A percentile compares a stretch with the other conserved stretches of the same genome.
Evolutionary conservation across 495 filamentous ascomycete species (phyloP).

Genomic region (Daldinia concentrica): DNA sequence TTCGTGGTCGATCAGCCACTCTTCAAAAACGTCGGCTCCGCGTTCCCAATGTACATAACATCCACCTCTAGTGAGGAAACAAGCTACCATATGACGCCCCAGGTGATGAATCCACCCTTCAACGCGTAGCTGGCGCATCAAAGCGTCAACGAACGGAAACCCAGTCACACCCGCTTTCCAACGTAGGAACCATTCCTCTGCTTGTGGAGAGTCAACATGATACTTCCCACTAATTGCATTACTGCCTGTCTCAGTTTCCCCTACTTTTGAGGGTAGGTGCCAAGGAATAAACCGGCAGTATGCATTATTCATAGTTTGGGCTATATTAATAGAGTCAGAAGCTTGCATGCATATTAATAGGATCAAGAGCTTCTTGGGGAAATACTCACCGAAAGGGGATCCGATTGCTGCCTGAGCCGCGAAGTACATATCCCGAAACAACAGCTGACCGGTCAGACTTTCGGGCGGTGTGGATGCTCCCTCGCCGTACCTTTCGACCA

Average conservation of each 20-base stretch:
- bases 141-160: slow-evolving; percentile 77
- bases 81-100: slow-evolving; percentile 75
- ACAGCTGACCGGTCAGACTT: slow-evolving; percentile 71
- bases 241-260: slow-evolving; percentile 45
- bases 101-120: slow-evolving; percentile 83
- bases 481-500: slow-evolving; percentile 60
- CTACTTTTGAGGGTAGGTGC: slow-evolving; percentile 69
- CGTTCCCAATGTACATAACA: slow-evolving; percentile 79
- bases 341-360: neutral
- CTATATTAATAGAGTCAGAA: slow-evolving; percentile 8
- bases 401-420: slow-evolving; percentile 73
- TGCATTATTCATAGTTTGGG: slow-evolving; percentile 65
- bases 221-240: slow-evolving; percentile 60
- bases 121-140: slow-evolving; percentile 74
- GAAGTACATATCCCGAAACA: slow-evolving; percentile 83
- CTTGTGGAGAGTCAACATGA: slow-evolving; percentile 62
- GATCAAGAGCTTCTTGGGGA: neutral
- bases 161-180: slow-evolving; percentile 73
- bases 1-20: slow-evolving; percentile 76
- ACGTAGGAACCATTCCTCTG: slow-evolving; percentile 68
- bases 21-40: slow-evolving; percentile 77
- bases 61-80: slow-evolving; percentile 75
- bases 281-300: slow-evolving; percentile 74
- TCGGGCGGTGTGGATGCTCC: slow-evolving; percentile 63
- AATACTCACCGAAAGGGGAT: slow-evolving; percentile 54